Conservation (phyloP, 768 basidiomycete species). For the Panus rudis region DNA sequence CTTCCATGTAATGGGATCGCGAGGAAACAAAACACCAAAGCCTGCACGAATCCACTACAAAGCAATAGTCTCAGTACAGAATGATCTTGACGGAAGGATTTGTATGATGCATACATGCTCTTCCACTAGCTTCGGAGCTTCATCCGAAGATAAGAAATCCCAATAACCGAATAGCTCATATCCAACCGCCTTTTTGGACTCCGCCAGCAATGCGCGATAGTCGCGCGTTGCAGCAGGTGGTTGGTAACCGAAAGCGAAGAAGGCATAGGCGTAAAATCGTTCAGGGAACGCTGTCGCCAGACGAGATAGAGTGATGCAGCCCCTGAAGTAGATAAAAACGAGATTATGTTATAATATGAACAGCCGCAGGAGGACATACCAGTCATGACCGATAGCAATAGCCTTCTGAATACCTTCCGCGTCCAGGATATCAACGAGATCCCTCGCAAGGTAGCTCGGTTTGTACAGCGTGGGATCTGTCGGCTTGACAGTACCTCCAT, state of each 20-base stretch:
- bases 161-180: not conserved
- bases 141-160: not conserved
- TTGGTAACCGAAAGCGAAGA: too few species aligned
- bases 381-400: constrained; percentile 30
- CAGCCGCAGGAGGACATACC: constrained; percentile 14
- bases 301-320: constrained; percentile 9
- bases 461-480: constrained; percentile 21
- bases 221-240: constrained; percentile 2
- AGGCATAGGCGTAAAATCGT: constrained; percentile 33
- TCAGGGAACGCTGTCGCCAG: constrained; percentile 32
- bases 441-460: constrained; percentile 18
- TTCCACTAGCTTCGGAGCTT: not conserved
- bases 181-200: not conserved
- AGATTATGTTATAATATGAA: not conserved
- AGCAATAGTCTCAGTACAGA: too few species aligned
- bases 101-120: not conserved
- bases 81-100: too few species aligned
- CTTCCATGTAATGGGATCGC: not conserved
- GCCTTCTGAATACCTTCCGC: constrained; percentile 18
- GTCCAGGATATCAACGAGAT: constrained; percentile 30
- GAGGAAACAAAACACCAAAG: not conserved
- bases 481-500: constrained; percentile 39
- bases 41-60: too few species aligned
- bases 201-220: not conserved
- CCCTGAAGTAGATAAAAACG: not conserved